A percentile compares a stretch with the other conserved stretches of the same genome.
phyloP scores from a whole-genome alignment of 495 filamentous ascomycete genomes.

The Usnea hakonensis region DNA sequence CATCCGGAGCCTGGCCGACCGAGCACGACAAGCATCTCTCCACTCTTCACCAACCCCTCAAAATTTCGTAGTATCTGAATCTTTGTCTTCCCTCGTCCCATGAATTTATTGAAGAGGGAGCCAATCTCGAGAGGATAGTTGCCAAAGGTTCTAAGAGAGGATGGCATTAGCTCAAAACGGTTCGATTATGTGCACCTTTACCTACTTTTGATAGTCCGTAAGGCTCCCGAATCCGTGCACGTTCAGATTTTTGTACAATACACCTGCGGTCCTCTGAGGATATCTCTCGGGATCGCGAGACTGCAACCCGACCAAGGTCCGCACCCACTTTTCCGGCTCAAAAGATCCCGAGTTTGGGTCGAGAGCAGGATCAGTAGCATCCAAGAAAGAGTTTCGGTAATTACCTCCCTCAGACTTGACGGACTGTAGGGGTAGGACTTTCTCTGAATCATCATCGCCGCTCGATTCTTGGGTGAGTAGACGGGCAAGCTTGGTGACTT shows the following conservation, averaged over 20 bases:
- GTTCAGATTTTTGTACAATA: constrained; percentile 54
- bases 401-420: constrained; percentile 32
- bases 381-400: constrained; percentile 40
- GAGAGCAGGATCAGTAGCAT: constrained; percentile 37
- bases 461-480: constrained; percentile 39
- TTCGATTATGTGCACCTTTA: constrained; percentile 56
- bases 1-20: constrained; percentile 74
- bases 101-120: constrained; percentile 31
- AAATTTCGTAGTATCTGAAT: constrained; percentile 75
- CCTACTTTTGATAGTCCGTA: constrained; percentile 68
- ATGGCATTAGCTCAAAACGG: constrained; percentile 40
- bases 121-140: constrained; percentile 31
- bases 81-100: constrained; percentile 45
- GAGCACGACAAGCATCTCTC: constrained; percentile 75
- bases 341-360: constrained; percentile 43
- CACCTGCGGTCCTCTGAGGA: constrained; percentile 38
- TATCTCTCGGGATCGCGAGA: constrained; percentile 43
- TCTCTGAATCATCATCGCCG: not conserved
- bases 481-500: constrained; percentile 40
- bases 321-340: constrained; percentile 44
- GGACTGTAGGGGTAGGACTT: constrained; percentile 10
- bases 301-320: constrained; percentile 42
- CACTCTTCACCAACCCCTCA: constrained; percentile 64
- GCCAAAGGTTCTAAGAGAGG: constrained; percentile 18
- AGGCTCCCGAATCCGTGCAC: constrained; percentile 70